These are phyloP conservation scores for Nannochloropsis salina DNA, from an alignment of 108 stramenopile genomes.

Conservation along the genomic window DNA sequence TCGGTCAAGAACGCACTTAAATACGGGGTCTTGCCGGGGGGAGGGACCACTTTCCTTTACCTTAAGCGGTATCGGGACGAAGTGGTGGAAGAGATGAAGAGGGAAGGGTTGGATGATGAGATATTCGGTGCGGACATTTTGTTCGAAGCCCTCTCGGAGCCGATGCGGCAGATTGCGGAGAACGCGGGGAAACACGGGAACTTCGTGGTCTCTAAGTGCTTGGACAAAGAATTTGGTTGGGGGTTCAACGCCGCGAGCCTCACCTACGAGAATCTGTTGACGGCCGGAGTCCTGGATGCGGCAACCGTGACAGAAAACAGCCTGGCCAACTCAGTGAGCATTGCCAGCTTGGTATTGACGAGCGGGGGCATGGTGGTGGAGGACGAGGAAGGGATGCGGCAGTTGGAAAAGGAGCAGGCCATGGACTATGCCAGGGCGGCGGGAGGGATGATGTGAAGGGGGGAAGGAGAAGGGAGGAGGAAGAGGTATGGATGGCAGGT, in stretches of 20 bases:
- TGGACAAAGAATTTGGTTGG: constrained; percentile 64
- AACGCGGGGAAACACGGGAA: constrained; percentile 72
- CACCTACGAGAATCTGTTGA: constrained; percentile 75
- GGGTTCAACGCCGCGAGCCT: constrained; percentile 85
- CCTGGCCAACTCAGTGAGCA: constrained; percentile 84
- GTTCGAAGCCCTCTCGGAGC: constrained; percentile 71
- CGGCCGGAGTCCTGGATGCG: constrained; percentile 82
- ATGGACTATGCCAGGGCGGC: constrained; percentile 60
- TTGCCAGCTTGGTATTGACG: constrained; percentile 88
- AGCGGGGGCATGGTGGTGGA: constrained; percentile 91
- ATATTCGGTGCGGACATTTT: constrained; percentile 74
- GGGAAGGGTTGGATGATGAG: constrained; percentile 66
- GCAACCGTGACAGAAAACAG: constrained; percentile 94
- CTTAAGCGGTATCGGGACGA: constrained; percentile 62
- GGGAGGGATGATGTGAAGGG: neutral
- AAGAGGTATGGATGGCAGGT: neutral
- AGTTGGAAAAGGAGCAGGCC: constrained; percentile 66
- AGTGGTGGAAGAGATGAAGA: constrained; percentile 62
- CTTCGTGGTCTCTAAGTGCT: constrained; percentile 33
- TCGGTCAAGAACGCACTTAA: constrained; percentile 80
- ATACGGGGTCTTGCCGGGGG: constrained; percentile 91
- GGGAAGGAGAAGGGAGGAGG: neutral
- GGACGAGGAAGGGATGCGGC: constrained; percentile 67
- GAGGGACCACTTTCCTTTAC: constrained; percentile 80
- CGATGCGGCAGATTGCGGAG: constrained; percentile 81